These are phyloP conservation scores for Macrolepiota dolichaula DNA, from an alignment of 768 basidiomycete genomes.

Conservation along the genomic window DNA sequence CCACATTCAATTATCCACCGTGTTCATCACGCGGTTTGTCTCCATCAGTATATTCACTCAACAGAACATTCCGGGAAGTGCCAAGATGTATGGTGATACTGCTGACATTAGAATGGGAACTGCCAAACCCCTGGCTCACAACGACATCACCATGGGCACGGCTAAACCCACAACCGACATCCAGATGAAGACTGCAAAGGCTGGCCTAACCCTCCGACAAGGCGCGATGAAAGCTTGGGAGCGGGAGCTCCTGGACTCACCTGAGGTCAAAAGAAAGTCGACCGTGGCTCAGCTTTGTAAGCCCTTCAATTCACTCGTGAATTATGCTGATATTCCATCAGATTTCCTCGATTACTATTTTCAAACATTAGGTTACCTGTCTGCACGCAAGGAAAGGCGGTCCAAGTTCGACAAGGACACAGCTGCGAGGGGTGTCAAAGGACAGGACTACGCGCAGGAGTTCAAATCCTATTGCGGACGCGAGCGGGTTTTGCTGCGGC, in stretches of 20 bases:
- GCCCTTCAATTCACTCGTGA: slow-evolving; percentile 19
- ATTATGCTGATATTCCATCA: slow-evolving; percentile 24
- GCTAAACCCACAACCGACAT: slow-evolving; percentile 56
- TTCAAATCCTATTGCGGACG: slow-evolving; percentile 92
- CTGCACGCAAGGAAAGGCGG: slow-evolving; percentile 81
- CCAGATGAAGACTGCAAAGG: slow-evolving; percentile 65
- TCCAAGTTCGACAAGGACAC: slow-evolving; percentile 84
- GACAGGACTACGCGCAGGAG: slow-evolving; percentile 65
- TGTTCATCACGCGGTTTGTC: background rate
- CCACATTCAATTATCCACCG: background rate
- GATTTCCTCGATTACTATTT: slow-evolving; percentile 99
- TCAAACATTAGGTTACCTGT: slow-evolving; percentile 87
- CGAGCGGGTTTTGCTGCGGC: slow-evolving; percentile 89
- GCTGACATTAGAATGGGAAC: slow-evolving; percentile 80
- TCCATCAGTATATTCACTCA: background rate
- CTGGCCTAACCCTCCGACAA: slow-evolving; percentile 51
- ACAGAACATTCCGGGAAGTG: background rate
- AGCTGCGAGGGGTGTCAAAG: slow-evolving; percentile 53
- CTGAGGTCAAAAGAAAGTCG: slow-evolving; percentile 91
- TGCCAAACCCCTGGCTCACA: slow-evolving; percentile 50
- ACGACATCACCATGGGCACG: slow-evolving; percentile 59
- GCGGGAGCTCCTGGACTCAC: slow-evolving; percentile 73
- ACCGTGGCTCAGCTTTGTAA: slow-evolving; percentile 96
- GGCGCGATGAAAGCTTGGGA: slow-evolving; percentile 77
- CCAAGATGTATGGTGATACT: slow-evolving; percentile 4